Evolutionary conservation across 2,329 filamentous ascomycete species (phyloP).

Genomic region (Fusarium falciforme): DNA sequence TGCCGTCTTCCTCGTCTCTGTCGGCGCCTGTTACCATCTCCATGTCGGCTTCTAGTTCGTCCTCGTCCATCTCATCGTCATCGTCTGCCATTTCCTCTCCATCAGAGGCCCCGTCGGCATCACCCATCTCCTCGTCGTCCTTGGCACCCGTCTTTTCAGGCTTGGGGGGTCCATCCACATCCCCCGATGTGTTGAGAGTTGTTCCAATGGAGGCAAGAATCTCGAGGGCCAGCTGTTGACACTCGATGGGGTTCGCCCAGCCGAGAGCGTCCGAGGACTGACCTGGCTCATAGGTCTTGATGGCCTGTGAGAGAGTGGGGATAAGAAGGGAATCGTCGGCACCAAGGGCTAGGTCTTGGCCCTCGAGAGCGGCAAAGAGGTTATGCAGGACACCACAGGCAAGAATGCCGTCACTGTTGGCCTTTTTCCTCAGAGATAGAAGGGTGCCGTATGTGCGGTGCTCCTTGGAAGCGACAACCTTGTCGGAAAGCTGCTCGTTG

Average conservation of each 20-base stretch:
- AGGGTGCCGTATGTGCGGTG: conserved; percentile 62
- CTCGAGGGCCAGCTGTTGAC: conserved; percentile 68
- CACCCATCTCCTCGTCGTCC: conserved; percentile 54
- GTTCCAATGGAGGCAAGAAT: conserved; percentile 74
- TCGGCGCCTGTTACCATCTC: conserved; percentile 68
- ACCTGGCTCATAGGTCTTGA: conserved; percentile 43
- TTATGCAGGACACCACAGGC: conserved; percentile 73
- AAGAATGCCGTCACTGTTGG: conserved; percentile 62
- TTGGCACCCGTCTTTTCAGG: conserved; percentile 54
- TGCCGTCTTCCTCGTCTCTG: conserved; percentile 51
- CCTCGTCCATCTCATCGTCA: conserved; percentile 66
- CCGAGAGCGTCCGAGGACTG: conserved; percentile 48
- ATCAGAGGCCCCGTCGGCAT: conserved; percentile 52
- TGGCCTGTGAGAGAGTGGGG: conserved; percentile 50
- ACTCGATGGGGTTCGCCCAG: conserved; percentile 57
- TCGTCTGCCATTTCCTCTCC: conserved; percentile 52
- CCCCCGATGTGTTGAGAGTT: conserved; percentile 63
- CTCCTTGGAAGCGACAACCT: conserved; percentile 62
- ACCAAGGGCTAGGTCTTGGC: conserved; percentile 41
- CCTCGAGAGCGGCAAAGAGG: conserved; percentile 61
- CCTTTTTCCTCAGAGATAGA: conserved; percentile 59
- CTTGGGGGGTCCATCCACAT: conserved; percentile 46
- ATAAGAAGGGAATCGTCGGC: conserved; percentile 50
- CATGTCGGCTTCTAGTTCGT: conserved; percentile 73
- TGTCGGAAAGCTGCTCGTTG: conserved; percentile 63